Evolutionary conservation across 371 early-diverging fungal species (phyloP).

Genomic region (Mucor indicus): DNA sequence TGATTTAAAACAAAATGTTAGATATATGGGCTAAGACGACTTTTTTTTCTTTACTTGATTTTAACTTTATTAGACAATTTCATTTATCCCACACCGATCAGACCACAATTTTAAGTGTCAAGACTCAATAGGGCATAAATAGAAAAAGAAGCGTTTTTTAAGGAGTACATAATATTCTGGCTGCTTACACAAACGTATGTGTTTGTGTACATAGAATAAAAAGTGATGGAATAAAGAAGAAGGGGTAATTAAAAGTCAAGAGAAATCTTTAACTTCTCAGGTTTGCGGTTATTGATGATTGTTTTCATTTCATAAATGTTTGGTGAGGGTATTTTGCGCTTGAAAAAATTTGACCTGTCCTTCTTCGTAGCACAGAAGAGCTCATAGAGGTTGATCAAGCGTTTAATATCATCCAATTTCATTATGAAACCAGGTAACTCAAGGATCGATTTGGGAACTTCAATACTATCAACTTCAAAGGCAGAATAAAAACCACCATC

Average conservation of each 20-base stretch:
- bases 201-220: conserved; percentile 1
- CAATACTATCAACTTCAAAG: conserved; percentile 16
- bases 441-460: conserved; percentile 13
- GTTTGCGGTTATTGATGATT: conserved; percentile 14
- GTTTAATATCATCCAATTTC: conserved; percentile 6
- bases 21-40: no score
- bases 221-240: conserved; percentile 5
- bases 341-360: background rate
- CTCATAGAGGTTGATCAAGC: conserved; percentile 5
- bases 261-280: conserved; percentile 11
- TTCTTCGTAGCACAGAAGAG: conserved; percentile 4
- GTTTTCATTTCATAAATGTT: conserved; percentile 16
- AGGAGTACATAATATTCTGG: background rate
- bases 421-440: conserved; percentile 11
- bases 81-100: no score
- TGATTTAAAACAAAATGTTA: no score
- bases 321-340: conserved; percentile 14
- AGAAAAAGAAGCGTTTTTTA: no score
- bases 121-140: no score
- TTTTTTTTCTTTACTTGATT: no score
- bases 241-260: conserved; percentile 12
- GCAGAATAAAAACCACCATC: conserved; percentile 16
- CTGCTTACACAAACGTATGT: background rate
- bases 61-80: no score
- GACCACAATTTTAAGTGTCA: no score